phyloP scores from a whole-genome alignment of 2,329 filamentous ascomycete genomes.

The Drechslerella coelobrocha region DNA sequence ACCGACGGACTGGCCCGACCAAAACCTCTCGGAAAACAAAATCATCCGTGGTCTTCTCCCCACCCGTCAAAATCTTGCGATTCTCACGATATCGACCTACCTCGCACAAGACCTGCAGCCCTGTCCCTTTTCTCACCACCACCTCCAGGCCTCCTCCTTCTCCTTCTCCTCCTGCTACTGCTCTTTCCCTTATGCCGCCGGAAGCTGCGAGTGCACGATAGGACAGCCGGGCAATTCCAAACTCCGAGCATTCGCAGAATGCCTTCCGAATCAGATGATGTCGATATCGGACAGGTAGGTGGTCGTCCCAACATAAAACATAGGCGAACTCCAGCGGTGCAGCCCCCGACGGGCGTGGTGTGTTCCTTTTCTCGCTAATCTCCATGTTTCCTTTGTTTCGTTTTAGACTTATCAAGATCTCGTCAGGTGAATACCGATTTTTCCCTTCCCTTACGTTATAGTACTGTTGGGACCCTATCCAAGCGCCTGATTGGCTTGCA shows the following conservation, averaged over 20 bases:
- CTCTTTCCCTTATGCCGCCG: no score
- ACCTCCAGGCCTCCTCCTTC: no score
- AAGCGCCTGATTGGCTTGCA: background rate
- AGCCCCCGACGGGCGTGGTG: conserved; percentile 1
- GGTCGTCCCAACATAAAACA: background rate
- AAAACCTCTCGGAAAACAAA: conserved; percentile 6
- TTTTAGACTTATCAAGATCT: conserved; percentile 49
- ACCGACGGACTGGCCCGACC: conserved; percentile 22
- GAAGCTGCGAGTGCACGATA: no score
- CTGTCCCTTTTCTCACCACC: no score
- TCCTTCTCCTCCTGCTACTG: no score
- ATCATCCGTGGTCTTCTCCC: background rate
- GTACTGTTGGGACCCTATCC: background rate
- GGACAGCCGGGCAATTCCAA: no score
- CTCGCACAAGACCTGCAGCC: no score
- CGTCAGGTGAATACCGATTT: conserved; percentile 39
- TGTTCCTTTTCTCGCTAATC: conserved; percentile 39
- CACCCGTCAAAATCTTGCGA: no score
- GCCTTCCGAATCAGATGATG: conserved; percentile 47
- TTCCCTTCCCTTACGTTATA: conserved; percentile 1
- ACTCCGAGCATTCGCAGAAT: conserved; percentile 21
- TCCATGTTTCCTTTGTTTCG: conserved; percentile 20
- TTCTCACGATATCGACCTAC: no score
- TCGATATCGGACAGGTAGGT: conserved; percentile 43
- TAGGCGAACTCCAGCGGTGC: conserved; percentile 43